Conservation (phyloP, 2,329 filamentous ascomycete species). For the Hyphodiscus sp. region DNA sequence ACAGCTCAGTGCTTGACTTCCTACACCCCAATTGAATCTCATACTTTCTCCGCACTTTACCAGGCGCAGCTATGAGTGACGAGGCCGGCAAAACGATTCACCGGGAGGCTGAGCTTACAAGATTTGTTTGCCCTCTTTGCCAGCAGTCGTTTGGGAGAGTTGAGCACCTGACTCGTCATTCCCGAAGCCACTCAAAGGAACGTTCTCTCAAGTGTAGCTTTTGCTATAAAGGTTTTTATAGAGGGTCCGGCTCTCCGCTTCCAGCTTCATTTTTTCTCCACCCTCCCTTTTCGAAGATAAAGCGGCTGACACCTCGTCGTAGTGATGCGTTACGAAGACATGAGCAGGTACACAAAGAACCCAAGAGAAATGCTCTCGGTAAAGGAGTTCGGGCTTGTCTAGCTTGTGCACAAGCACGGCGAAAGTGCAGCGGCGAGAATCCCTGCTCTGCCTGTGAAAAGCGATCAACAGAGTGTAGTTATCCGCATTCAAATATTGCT, state of each 20-base stretch:
- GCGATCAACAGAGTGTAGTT: conserved; percentile 15
- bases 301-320: background rate
- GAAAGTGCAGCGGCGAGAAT: conserved; percentile 18
- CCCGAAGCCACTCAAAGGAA: conserved; percentile 19
- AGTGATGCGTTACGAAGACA: conserved; percentile 23
- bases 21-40: too few species aligned
- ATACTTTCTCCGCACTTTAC: too few species aligned
- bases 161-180: conserved; percentile 22
- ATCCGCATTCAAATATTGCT: conserved; percentile 8
- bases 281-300: background rate
- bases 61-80: too few species aligned
- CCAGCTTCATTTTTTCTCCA: background rate
- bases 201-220: conserved; percentile 17
- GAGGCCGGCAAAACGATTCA: too few species aligned
- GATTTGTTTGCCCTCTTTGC: conserved; percentile 16
- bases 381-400: conserved; percentile 20
- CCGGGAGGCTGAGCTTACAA: conserved; percentile 1
- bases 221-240: conserved; percentile 22
- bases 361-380: conserved; percentile 15
- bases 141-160: conserved; percentile 18
- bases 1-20: too few species aligned
- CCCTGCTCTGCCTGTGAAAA: conserved; percentile 18
- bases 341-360: conserved; percentile 20
- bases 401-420: conserved; percentile 16
- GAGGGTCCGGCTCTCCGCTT: conserved; percentile 12